Evolutionary conservation across 2,329 filamentous ascomycete genomes (phyloP), one percentile per base, ranked within the genome.

Genomic region (Aureobasidium namibiae): DNA sequence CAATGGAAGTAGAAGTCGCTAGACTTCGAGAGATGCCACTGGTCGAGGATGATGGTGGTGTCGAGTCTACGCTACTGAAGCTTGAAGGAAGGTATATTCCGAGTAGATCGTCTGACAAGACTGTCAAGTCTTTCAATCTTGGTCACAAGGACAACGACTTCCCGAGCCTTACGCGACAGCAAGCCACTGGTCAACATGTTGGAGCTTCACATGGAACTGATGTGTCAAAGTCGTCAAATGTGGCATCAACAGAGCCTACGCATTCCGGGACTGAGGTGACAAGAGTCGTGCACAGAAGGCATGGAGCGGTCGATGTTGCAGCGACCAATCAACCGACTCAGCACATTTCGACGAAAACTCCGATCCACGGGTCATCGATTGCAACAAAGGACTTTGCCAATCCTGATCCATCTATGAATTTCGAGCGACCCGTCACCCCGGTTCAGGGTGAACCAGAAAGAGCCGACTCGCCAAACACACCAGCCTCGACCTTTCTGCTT

Each of bases 61-160:
- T 97, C 26, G 94, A 97, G 69, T 91, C 92, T n/a, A 90, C 94
- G 0, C 73, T 99, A 53, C 75, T 92, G 66, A 99, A 97, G 68
- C 80, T 99, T 0, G 94, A 99, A 75, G 94, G 94, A 10, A 92
- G 84, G 65, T 94, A 87, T 65, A 81, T 87, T 68, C 26, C 41
- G 5, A 52, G 48, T 31, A 45, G 21, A 56, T 53, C 13, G 36
- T 56, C 46, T 23, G 48, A 45, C 16, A 34, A 38, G 9, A 34
- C 31, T 18, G 52, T 24, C 1, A 54, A 44, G 29, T 39, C 46
- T 7, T 45, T 45, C 5, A 16, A 50, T n/a, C 31, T 50, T 13
- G 48, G 36, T 6, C n/a, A 59, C 42, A 48, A 48, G 7, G 42
- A 48, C n/a, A 11, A n/a, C 14, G 58, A 39, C 11, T 53, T 60